These are phyloP conservation scores for Breviolum minutum DNA, from an alignment of 73 alveolate species.

Conservation along the genomic window DNA sequence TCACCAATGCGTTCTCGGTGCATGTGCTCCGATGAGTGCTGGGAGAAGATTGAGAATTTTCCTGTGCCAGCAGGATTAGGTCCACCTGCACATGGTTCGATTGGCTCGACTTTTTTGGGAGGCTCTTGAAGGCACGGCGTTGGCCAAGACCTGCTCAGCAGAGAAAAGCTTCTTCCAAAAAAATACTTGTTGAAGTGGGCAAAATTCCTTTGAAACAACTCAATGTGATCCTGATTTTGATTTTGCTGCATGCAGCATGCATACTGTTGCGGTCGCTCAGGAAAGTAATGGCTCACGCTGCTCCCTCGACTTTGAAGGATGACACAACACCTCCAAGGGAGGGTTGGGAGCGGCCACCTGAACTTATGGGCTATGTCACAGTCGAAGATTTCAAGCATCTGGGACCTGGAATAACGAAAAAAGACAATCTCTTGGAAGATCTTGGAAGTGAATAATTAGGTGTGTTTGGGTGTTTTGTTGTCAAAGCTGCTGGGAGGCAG, in stretches of 20 bases:
- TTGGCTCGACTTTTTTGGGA: no score
- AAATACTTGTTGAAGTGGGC: neutral
- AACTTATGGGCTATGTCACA: slow-evolving; percentile 65
- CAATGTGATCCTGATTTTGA: no score
- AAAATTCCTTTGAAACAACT: neutral
- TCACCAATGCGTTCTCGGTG: no score
- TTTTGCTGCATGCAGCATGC: no score
- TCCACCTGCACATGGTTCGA: no score
- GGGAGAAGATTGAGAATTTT: no score
- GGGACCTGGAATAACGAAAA: neutral
- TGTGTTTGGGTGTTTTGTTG: no score
- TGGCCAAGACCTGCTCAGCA: no score
- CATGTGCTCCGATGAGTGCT: no score
- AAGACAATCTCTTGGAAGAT: neutral
- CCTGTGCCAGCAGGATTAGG: no score
- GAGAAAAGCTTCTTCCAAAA: neutral
- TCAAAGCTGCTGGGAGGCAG: no score
- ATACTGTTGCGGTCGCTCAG: neutral
- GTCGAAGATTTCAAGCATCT: slow-evolving; percentile 48
- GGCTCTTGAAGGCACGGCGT: no score
- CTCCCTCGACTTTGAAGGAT: slow-evolving; percentile 17
- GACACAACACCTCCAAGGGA: slow-evolving; percentile 60
- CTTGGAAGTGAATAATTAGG: neutral
- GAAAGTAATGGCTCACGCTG: slow-evolving; percentile 43
- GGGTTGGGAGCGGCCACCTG: slow-evolving; percentile 58